These are phyloP conservation scores for Phytophthora lateralis DNA, from an alignment of 352 stramenopile genomes.

Conservation along the genomic window DNA sequence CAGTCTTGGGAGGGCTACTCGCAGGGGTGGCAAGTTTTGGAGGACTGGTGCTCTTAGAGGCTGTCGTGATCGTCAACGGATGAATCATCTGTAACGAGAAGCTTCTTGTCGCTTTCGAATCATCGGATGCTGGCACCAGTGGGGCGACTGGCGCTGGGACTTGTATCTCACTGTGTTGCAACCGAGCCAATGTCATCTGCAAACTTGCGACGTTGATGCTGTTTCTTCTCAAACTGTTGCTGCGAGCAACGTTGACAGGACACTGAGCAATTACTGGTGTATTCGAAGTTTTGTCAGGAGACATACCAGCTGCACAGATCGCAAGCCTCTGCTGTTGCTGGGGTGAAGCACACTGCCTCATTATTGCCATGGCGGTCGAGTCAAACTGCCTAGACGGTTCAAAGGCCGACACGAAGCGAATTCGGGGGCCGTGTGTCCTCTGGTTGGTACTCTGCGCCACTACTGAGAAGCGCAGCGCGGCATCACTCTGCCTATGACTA, in stretches of 20 bases:
- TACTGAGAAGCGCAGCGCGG: slow-evolving; percentile 33
- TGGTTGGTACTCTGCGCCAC: slow-evolving; percentile 36
- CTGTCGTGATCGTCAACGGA: slow-evolving; percentile 2
- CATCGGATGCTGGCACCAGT: background rate
- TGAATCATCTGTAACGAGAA: slow-evolving; percentile 18
- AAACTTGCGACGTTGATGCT: slow-evolving; percentile 29
- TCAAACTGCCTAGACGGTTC: slow-evolving; percentile 33
- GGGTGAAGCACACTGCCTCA: slow-evolving; percentile 21
- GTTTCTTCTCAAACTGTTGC: slow-evolving; percentile 14
- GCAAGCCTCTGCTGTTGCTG: slow-evolving; percentile 25
- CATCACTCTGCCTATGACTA: slow-evolving; percentile 20
- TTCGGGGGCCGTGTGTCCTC: slow-evolving; percentile 32
- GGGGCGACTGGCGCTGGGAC: slow-evolving; percentile 3
- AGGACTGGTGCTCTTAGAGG: slow-evolving; percentile 9
- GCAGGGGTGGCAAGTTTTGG: slow-evolving; percentile 13
- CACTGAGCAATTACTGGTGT: background rate
- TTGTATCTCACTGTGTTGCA: slow-evolving; percentile 14
- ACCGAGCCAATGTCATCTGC: slow-evolving; percentile 13
- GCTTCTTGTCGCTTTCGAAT: slow-evolving; percentile 6
- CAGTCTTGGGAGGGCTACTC: slow-evolving; percentile 16
- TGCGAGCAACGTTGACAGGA: background rate
- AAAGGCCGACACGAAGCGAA: slow-evolving; percentile 58
- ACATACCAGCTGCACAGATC: slow-evolving; percentile 22
- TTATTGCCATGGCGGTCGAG: slow-evolving; percentile 30
- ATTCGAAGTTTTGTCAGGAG: background rate